Evolutionary conservation across 805 yeast species (phyloP).

Genomic region (Pichia phayaonensis): DNA sequence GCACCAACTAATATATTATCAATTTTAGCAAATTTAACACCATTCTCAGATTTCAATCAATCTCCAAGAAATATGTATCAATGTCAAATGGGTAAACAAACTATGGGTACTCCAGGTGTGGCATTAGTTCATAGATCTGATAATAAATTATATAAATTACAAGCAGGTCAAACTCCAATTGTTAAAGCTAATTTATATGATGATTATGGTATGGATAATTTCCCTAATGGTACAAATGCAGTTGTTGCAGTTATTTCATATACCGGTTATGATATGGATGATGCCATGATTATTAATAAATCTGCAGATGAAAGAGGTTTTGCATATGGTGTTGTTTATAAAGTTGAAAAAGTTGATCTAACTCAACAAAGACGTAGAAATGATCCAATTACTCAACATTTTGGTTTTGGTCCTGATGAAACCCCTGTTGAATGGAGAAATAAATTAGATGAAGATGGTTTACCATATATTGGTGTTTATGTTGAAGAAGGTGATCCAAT

Average conservation of each 20-base stretch:
- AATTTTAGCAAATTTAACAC: constrained; percentile 92
- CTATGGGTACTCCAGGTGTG: constrained; percentile 99
- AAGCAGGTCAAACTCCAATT: constrained; percentile 94
- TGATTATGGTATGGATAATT: constrained; percentile 95
- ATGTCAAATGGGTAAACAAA: constrained; percentile 99
- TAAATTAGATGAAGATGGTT: constrained; percentile 84
- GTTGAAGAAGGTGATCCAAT: constrained; percentile 96
- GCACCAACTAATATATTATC: constrained; percentile 92
- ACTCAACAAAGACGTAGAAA: constrained; percentile 74
- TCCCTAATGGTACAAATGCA: constrained; percentile 97
- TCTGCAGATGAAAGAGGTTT: constrained; percentile 98
- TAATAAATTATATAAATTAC: constrained; percentile 87
- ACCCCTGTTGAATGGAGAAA: constrained; percentile 92
- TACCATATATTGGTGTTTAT: constrained; percentile 80
- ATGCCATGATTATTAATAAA: constrained; percentile 97
- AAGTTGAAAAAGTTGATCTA: constrained; percentile 87
- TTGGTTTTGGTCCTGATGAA: constrained; percentile 88
- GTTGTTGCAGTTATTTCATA: constrained; percentile 98
- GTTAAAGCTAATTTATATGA: constrained; percentile 91
- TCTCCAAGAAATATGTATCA: constrained; percentile 99
- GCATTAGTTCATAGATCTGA: constrained; percentile 89
- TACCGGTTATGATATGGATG: constrained; percentile 99
- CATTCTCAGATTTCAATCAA: constrained; percentile 97
- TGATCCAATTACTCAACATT: constrained; percentile 89
- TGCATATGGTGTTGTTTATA: constrained; percentile 94